Evolutionary conservation across 176 grass and related monocot genomes (phyloP), one percentile per base, ranked within the genome.

Genomic region (Avena atlantica): DNA sequence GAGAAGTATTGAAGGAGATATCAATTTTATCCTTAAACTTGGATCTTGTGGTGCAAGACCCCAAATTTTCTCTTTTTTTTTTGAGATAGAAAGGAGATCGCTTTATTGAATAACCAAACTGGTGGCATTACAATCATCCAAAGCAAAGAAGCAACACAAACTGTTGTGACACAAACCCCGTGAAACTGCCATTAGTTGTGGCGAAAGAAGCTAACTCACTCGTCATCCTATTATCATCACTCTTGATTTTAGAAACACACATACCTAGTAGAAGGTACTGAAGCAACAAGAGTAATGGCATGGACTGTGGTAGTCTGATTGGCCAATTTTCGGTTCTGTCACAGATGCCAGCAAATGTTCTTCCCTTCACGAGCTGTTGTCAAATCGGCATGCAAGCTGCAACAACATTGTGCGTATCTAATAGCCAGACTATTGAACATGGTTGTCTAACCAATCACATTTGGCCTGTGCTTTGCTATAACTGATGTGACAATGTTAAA

Each of bases 51-150:
- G 23, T 72, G 12, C 5, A 21, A 51, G 25, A 51, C 11, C 51
- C 36, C 16, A 48, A 17, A 42, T 59, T 3, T 25, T 42, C 24
- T 61, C 36, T 4, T 37, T 37, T 37, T 37, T 37, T 37, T 27
- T 27, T 0, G 1, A 37, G 36, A 4, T 3, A 68, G 13, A 68
- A 12, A 34, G 60, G 10, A 24, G 25, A 36, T 14, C 8, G 27
- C 65, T 68, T 68, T 36, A 37, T 15, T 68, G 65, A 68, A 68
- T 68, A 68, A 68, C 29, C 27, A 68, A 68, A 68, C 58, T 61
- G 58, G 62, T 12, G 12, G 60, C 11, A 9, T 63, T 25, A 63
- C 21, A 34, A 68, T 69, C 65, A 68, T 36, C 27, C 14, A 15
- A 67, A 34, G 63, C 24, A 34, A 68, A 68, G 64, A 34, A 68